phyloP scores from a whole-genome alignment of 345 rosid species.

The Syzygium aqueum region DNA sequence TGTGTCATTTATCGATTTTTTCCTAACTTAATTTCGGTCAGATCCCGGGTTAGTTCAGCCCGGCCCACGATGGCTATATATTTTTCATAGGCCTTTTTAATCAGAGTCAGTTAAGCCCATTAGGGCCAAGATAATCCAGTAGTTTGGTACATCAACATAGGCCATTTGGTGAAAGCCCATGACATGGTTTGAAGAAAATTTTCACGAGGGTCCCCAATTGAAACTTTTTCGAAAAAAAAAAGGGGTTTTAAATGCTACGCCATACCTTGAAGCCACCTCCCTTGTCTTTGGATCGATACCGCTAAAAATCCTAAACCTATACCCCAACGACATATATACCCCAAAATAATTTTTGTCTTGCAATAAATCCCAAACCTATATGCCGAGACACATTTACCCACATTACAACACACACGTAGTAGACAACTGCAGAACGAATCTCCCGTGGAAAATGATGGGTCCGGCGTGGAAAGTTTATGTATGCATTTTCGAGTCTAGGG shows the following conservation, averaged over 20 bases:
- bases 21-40: not conserved
- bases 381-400: accelerated
- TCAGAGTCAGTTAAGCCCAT: not conserved
- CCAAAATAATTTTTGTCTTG: not conserved
- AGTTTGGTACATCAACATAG: not conserved
- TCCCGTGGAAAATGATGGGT: accelerated
- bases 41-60: not conserved
- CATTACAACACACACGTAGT: not conserved
- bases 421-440: not conserved
- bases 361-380: not conserved
- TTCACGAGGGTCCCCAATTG: not conserved
- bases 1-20: not conserved
- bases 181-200: not conserved
- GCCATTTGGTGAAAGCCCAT: not conserved
- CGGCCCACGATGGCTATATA: not conserved
- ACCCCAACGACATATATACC: not conserved
- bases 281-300: not conserved
- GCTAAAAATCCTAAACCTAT: not conserved
- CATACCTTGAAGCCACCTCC: not conserved
- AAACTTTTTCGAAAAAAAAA: not conserved
- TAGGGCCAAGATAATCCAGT: not conserved
- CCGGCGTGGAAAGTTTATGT: not conserved
- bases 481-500: accelerated
- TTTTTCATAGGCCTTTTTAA: not conserved
- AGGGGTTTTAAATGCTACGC: not conserved